Base-by-base conservation (phyloP, 305 asterid species). In the Euphrasia arctica region DNA sequence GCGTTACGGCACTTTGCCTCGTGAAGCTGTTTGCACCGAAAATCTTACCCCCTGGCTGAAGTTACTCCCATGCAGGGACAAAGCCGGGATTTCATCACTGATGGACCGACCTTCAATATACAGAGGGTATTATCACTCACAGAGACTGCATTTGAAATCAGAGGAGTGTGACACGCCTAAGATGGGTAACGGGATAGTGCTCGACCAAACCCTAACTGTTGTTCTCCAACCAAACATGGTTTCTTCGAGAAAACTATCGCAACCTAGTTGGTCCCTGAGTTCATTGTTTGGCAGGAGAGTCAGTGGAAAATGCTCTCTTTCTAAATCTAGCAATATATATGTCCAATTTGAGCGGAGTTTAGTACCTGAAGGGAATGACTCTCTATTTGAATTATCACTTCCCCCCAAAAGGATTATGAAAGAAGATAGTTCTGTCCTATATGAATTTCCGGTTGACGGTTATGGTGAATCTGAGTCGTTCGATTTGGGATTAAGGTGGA, bases 21-120 rank as follows among this genome's bases (percentile, higher is more conserved):
- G 96, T 62, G 99, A 94, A 76, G 97, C 99, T 68, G 98, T 94
- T 73, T 94, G 99, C 86, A 94, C 99, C 15, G 97, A 94, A 79
- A 94, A 94, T 75, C 93, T 94, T 66, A 94, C 99, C 57, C 99
- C 99, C 6, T 94, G 99, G 99, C 80, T 94, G 81, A 94, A 94
- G 85, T 71, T 94, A 83, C 99, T 90, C 82, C 99, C 99, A 0
- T 94, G 99, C 73, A 80, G 98, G 65, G 99, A 90, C 75, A 94
- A 88, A 84, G 93, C 87, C 15, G 99, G 99, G 62, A 75, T 94
- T 75, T 77, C 99, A 77, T 78, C 91, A 45, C 71, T 90, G 67
- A 86, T 90, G 99, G 87, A 94, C 75, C 80, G 98, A 18, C 95
- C 98, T 48, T 88, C 97, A 15, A 82, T 90, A 65, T 90, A 90